Evolutionary conservation across 2,329 filamentous ascomycete species (phyloP).

Genomic region (Camillea tinctor): DNA sequence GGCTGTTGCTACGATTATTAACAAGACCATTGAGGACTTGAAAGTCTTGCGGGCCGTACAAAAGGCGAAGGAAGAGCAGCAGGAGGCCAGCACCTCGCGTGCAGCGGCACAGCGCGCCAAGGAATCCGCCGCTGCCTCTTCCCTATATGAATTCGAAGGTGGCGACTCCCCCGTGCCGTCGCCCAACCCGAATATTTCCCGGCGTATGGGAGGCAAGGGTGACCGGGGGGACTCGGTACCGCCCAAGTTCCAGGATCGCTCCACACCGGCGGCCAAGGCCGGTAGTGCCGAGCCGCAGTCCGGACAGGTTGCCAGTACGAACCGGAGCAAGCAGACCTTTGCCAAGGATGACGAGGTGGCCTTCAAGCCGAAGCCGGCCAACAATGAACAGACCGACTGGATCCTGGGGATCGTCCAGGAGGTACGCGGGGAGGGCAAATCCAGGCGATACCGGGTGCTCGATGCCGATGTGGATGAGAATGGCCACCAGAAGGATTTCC

Average conservation of each 20-base stretch:
- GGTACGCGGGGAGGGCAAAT: constrained; percentile 74
- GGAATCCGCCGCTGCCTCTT: constrained; percentile 27
- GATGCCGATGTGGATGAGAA: constrained; percentile 74
- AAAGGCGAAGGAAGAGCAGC: constrained; percentile 40
- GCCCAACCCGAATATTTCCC: constrained; percentile 35
- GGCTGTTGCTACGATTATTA: constrained; percentile 26
- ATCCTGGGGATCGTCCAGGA: constrained; percentile 77
- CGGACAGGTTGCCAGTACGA: constrained; percentile 35
- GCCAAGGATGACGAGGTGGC: constrained; percentile 64
- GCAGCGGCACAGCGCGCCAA: constrained; percentile 27
- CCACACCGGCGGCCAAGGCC: constrained; percentile 33
- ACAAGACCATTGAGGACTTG: constrained; percentile 37
- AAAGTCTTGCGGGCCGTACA: constrained; percentile 40
- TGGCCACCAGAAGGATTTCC: constrained; percentile 66
- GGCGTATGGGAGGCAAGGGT: constrained; percentile 37
- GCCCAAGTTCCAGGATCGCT: constrained; percentile 47
- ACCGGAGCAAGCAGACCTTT: constrained; percentile 55
- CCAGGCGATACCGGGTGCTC: constrained; percentile 74
- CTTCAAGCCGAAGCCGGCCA: constrained; percentile 58
- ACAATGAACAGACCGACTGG: constrained; percentile 57
- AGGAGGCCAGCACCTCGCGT: constrained; percentile 29
- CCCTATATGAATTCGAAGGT: constrained; percentile 45
- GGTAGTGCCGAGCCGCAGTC: constrained; percentile 53
- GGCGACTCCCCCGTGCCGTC: constrained; percentile 44
- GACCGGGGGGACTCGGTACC: constrained; percentile 52